phyloP scores from a whole-genome alignment of 2,329 filamentous ascomycete species.

The Fusarium sp. region DNA sequence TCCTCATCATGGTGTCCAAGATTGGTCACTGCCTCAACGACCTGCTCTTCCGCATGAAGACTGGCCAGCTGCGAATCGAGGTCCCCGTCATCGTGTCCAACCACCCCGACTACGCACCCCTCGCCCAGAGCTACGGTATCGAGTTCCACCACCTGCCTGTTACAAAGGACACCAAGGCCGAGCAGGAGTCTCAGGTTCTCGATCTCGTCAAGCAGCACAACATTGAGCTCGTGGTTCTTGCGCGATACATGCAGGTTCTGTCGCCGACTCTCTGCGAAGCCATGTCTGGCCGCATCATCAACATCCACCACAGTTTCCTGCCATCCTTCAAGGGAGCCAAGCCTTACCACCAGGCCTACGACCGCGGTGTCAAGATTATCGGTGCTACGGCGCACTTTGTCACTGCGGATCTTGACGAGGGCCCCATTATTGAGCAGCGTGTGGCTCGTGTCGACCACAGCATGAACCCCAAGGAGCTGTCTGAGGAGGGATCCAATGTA shows the following conservation, averaged over 20 bases:
- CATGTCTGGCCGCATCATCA: constrained; percentile 90
- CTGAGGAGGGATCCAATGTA: constrained; percentile 84
- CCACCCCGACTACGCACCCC: constrained; percentile 77
- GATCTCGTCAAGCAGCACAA: constrained; percentile 75
- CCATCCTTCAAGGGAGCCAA: constrained; percentile 90
- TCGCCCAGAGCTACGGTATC: constrained; percentile 80
- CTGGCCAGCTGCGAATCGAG: constrained; percentile 79
- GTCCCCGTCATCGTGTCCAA: constrained; percentile 85
- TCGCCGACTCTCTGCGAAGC: constrained; percentile 78
- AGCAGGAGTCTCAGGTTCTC: constrained; percentile 79
- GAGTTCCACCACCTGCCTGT: constrained; percentile 86
- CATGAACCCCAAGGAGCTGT: constrained; percentile 80
- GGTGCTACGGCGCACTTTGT: constrained; percentile 89
- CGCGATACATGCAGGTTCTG: constrained; percentile 90
- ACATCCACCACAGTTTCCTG: constrained; percentile 90
- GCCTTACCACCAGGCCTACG: constrained; percentile 89
- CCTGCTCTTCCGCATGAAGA: constrained; percentile 82
- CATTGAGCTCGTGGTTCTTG: constrained; percentile 84
- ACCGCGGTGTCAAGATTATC: constrained; percentile 89
- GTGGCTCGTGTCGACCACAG: constrained; percentile 81
- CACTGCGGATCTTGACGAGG: constrained; percentile 86
- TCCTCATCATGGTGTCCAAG: constrained; percentile 91
- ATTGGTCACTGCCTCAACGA: constrained; percentile 90
- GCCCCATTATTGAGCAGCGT: constrained; percentile 89
- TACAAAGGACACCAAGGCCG: constrained; percentile 79